Percentiles rank a stretch among this genome's conserved stretches.
Evolutionary conservation across 2,329 filamentous ascomycete genomes (phyloP).

Genomic region (Mycogone perniciosa): DNA sequence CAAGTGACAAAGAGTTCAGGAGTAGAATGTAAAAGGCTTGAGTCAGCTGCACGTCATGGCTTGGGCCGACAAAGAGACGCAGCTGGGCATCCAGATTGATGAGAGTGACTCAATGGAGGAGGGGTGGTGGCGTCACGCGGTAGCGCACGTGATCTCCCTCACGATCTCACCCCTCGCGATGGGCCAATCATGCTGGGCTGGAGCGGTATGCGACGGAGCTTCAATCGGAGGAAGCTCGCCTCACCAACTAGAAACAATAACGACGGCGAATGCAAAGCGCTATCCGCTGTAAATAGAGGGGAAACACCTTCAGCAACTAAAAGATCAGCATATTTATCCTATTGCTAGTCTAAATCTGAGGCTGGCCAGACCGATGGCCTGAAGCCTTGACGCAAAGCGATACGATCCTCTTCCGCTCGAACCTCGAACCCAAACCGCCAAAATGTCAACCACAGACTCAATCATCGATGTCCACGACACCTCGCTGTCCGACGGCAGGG

Average conservation of each 20-base stretch:
- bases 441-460: conserved; percentile 38
- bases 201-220: no score
- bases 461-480: conserved; percentile 45
- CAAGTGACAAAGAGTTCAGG: not conserved
- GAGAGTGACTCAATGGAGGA: not conserved
- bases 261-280: conserved; percentile 1
- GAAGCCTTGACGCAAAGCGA: not conserved
- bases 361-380: not conserved
- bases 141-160: no score
- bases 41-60: conserved; percentile 11
- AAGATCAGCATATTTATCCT: not conserved
- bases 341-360: not conserved
- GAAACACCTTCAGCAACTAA: not conserved
- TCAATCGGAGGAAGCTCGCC: no score
- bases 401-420: not conserved
- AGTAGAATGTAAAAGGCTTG: conserved; percentile 2
- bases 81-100: not conserved
- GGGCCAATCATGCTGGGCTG: no score
- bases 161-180: no score
- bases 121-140: conserved; percentile 5
- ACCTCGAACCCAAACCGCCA: conserved; percentile 1
- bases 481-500: conserved; percentile 41
- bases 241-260: no score
- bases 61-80: conserved; percentile 7
- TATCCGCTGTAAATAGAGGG: not conserved